These are phyloP conservation scores for Dunaliella primolecta DNA, from an alignment of 139 green algal species.

Conservation along the genomic window DNA sequence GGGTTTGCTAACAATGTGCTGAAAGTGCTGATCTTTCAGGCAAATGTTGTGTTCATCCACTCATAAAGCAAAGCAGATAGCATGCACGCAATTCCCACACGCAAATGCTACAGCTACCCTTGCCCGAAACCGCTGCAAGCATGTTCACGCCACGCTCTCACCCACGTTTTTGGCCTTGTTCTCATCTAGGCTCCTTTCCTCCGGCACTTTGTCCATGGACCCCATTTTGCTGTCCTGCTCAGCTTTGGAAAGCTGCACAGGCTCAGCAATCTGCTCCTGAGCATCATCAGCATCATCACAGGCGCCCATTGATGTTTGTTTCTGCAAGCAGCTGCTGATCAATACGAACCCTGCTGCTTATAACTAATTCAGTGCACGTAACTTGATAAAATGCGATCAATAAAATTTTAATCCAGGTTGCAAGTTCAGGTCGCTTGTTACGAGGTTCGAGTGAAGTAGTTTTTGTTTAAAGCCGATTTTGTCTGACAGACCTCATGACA, in stretches of 20 bases:
- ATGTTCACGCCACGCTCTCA: too few species aligned
- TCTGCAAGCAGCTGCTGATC: background rate
- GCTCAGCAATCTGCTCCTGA: background rate
- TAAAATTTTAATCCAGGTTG: too few species aligned
- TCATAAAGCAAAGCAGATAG: background rate
- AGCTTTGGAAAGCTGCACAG: too few species aligned
- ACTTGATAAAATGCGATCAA: too few species aligned
- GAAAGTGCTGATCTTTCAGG: background rate
- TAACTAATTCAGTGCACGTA: background rate
- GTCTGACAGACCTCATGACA: too few species aligned
- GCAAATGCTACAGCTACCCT: background rate
- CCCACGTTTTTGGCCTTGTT: slow-evolving; percentile 46
- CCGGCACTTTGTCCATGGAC: slow-evolving; percentile 39
- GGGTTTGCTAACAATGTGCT: background rate
- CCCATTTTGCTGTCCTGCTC: too few species aligned
- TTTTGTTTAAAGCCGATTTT: too few species aligned
- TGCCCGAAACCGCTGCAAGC: background rate
- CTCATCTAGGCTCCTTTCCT: slow-evolving; percentile 46
- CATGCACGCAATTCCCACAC: background rate
- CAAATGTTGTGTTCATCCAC: background rate
- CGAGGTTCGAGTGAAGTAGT: too few species aligned
- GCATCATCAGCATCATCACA: background rate
- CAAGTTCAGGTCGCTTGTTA: too few species aligned
- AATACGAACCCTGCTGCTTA: background rate
- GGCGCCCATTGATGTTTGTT: background rate